These are phyloP conservation scores for Saccharomycopsis amapae DNA, from an alignment of 805 yeast genomes.

Conservation along the genomic window DNA sequence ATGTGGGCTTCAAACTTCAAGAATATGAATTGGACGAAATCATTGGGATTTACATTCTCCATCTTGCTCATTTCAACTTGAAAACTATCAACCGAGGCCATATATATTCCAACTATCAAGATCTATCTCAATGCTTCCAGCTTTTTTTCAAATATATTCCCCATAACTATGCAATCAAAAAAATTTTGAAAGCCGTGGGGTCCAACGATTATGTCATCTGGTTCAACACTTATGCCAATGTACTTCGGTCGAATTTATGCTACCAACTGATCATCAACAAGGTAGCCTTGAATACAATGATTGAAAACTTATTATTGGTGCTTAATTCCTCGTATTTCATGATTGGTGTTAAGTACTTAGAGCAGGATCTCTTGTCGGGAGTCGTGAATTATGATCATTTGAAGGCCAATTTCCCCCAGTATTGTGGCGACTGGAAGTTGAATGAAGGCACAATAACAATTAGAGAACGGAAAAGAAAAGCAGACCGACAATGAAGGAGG, in stretches of 20 bases:
- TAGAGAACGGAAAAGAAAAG: too few species aligned
- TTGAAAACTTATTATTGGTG: background rate
- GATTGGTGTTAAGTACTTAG: slow-evolving; percentile 8
- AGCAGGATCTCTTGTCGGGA: slow-evolving; percentile 8
- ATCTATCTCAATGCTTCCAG: slow-evolving; percentile 3
- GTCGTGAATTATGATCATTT: slow-evolving; percentile 3
- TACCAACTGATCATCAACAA: slow-evolving; percentile 5
- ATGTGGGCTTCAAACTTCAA: background rate
- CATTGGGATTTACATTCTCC: slow-evolving; percentile 37
- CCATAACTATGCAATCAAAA: slow-evolving; percentile 1
- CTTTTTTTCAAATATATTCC: slow-evolving; percentile 7
- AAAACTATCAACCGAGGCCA: background rate
- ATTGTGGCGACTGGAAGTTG: background rate
- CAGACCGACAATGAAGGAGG: too few species aligned
- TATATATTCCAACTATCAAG: background rate
- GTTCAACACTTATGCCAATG: slow-evolving; percentile 12
- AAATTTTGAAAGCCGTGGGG: slow-evolving; percentile 6
- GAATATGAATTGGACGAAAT: slow-evolving; percentile 35
- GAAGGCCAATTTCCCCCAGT: background rate
- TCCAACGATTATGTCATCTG: slow-evolving; percentile 12
- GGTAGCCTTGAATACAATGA: slow-evolving; percentile 4
- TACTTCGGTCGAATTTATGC: slow-evolving; percentile 5
- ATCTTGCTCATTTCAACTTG: slow-evolving; percentile 28
- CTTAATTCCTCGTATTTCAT: slow-evolving; percentile 8
- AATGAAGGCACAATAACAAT: background rate